Base-by-base conservation (phyloP, 805 yeast species). In the Debaryomyces maramus region DNA sequence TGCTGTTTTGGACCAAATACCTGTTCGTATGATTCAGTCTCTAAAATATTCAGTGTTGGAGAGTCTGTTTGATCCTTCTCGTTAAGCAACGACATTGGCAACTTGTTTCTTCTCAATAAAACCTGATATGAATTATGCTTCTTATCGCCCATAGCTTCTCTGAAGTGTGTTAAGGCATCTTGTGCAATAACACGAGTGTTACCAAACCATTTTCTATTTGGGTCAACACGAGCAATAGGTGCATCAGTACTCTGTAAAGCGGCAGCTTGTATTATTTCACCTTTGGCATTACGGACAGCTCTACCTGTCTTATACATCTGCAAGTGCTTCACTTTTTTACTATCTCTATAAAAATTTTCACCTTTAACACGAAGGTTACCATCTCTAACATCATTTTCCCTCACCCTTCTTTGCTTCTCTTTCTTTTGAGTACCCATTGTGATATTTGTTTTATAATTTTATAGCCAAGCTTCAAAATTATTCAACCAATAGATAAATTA, bases 161-260 rank as follows among this genome's bases (percentile, higher is more conserved):
- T 77, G 70, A 91, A 91, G 68, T 93, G 98, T 20, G 85, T 73
- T 55, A 91, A 72, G 2, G 98, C 97, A 72, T 93, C 97, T 63
- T 91, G 99, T 4, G 97, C 91, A 57, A 91, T 91, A 29, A 91
- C 99, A 58, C 99, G 80, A 10, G 99, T 88, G 66, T 89, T 93
- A 35, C 97, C 97, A 60, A 93, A 93, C 99, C 98, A 91, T 59
- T 95, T 80, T 63, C 96, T 80, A 63, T 91, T 91, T 5, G 99
- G 98, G 59, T 88, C 96, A 32, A 91, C 95, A 45, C 99, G 75
- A 1, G 98, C 98, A 48, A 73, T 80, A 10, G 98, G 98, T 20
- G 86, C 74, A 47, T 88, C 90, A 3, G 88, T 81, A 51, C 86
- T 83, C 62, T 91, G 99, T 42, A 91, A 75, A 20, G 80, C 82